Evolutionary conservation across 169 alveolate species (phyloP), one percentile per base, ranked within the genome.

Genomic region (Eimeria maxima): DNA sequence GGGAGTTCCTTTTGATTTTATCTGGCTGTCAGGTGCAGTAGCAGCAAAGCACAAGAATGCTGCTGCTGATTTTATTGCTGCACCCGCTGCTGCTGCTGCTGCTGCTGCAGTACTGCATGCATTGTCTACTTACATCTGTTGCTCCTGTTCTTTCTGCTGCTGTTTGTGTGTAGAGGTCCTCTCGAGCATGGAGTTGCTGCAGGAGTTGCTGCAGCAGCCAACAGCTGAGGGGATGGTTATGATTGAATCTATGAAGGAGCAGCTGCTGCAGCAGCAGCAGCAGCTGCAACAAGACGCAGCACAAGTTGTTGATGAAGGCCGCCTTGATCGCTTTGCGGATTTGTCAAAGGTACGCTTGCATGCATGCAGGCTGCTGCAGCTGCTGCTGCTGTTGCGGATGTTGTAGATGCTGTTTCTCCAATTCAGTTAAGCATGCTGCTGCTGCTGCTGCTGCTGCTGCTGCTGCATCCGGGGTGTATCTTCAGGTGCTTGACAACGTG

Each of bases 121-220:
- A 22, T 73, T n/a, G 4, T 73, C 27, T 0, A n/a, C 50, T 0
- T 73, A 2, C 55, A n/a, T 73, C 27, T 42, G 11, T 27, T 73
- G 84, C 84, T 73, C 55, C 84, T 73, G 84, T 0, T n/a, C n/a
- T n/a, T 73, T 3, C 84, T 73, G 84, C 84, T 73, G 84, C 84
- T 73, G 47, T 22, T 69, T 44, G 57, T 38, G 44, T 18, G 67
- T 38, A 78, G 89, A 78, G 89, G 89, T 78, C 29, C 57, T 78
- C 38, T 78, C 89, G 1, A 78, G 89, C 89, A 50, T 78, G 67
- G 89, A 78, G 57, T 57, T 78, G 65, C 89, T 78, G 89, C 89
- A 78, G 67, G 89, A 78, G 45, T 27, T 78, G 57, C 89, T 78
- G 89, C 89, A 78, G 65, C 89, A 78, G 65, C 89, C 89, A 38